Evolutionary conservation across 305 asterid species (phyloP).

Genomic region (Petunia hybrid): DNA sequence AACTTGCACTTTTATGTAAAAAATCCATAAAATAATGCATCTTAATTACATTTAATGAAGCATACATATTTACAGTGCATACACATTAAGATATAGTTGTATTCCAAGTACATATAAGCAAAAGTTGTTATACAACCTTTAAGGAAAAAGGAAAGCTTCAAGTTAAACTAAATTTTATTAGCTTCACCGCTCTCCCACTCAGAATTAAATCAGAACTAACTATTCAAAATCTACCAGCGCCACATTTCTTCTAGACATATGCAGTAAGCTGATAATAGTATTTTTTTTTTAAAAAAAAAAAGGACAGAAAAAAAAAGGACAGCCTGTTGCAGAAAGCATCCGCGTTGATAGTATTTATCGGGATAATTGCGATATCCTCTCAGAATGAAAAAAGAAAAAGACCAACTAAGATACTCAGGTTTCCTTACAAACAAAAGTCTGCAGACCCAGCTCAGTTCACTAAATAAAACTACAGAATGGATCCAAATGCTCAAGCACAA

Average conservation of each 20-base stretch:
- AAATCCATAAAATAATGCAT: too few species aligned
- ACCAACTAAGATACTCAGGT: neutral
- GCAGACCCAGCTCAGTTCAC: neutral
- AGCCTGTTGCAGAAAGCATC: too few species aligned
- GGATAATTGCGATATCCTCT: neutral
- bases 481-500: neutral
- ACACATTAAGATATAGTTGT: neutral
- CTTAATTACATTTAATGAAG: neutral
- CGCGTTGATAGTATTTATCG: neutral
- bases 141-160: neutral
- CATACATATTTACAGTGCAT: neutral
- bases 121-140: neutral
- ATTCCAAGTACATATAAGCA: neutral
- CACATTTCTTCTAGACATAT: slow-evolving; percentile 1
- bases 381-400: neutral
- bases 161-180: neutral
- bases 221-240: neutral
- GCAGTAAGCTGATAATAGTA: neutral
- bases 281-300: too few species aligned
- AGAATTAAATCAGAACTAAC: neutral
- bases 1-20: too few species aligned
- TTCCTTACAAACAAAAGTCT: neutral
- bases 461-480: neutral
- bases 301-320: too few species aligned
- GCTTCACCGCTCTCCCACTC: neutral